These are phyloP conservation scores for Pythium brassicae DNA, from an alignment of 352 stramenopile genomes.

Conservation along the genomic window DNA sequence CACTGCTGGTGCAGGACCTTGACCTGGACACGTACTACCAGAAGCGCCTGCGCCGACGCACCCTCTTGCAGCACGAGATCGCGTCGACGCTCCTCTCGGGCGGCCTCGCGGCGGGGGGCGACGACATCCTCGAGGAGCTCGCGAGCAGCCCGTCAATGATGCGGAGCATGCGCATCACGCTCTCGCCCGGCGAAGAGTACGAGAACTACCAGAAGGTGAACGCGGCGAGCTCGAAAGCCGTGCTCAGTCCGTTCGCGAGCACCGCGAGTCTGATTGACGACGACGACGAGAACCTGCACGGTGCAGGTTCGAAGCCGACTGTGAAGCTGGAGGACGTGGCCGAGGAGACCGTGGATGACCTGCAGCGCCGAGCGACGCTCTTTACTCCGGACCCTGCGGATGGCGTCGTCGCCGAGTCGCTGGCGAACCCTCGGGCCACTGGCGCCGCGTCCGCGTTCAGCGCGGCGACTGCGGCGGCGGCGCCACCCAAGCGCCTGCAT, in stretches of 20 bases:
- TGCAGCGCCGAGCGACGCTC: conserved; percentile 1
- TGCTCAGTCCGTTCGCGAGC: conserved; percentile 12
- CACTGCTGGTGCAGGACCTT: conserved; percentile 35
- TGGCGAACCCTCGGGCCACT: neutral
- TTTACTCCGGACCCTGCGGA: neutral
- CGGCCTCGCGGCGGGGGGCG: conserved; percentile 15
- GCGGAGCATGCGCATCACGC: conserved; percentile 54
- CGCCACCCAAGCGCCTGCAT: conserved; percentile 17
- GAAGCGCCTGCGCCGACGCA: conserved; percentile 41
- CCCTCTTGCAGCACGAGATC: conserved; percentile 51
- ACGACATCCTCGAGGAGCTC: conserved; percentile 21
- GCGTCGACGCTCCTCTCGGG: conserved; percentile 31
- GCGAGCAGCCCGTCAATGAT: conserved; percentile 29
- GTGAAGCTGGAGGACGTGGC: conserved; percentile 13
- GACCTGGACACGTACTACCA: conserved; percentile 58
- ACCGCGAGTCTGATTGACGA: conserved; percentile 21
- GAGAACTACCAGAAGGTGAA: conserved; percentile 66
- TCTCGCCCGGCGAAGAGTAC: conserved; percentile 65
- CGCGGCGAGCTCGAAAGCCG: conserved; percentile 23
- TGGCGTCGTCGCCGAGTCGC: neutral
- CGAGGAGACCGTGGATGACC: conserved; percentile 9
- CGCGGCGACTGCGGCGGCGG: neutral
- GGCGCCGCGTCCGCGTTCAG: neutral
- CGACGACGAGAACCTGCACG: conserved; percentile 13
- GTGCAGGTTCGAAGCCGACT: conserved; percentile 3